Evolutionary conservation across 352 stramenopile genomes (phyloP).

Genomic region (Phytopythium sindhum): DNA sequence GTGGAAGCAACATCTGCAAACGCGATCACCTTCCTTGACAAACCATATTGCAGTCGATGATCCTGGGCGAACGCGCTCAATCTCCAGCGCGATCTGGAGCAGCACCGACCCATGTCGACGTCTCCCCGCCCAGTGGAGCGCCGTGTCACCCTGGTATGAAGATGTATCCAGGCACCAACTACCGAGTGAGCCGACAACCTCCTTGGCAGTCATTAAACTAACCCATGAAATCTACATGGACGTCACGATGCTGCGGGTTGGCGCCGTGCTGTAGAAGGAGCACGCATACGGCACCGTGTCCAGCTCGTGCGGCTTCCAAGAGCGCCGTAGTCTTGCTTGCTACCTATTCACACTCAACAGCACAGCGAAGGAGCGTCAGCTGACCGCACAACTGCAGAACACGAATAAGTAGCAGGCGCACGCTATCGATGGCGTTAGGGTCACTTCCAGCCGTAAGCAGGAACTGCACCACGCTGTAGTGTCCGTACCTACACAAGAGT

Average conservation of each 20-base stretch:
- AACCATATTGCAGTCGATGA: conserved; percentile 37
- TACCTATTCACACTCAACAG: conserved; percentile 17
- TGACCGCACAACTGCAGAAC: background rate
- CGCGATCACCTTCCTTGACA: conserved; percentile 33
- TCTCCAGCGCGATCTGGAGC: conserved; percentile 36
- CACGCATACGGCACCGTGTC: conserved; percentile 41
- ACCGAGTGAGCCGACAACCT: background rate
- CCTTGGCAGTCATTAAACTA: background rate
- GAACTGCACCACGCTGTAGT: conserved; percentile 27
- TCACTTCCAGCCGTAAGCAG: conserved; percentile 41
- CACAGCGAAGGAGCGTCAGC: background rate
- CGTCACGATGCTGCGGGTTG: conserved; percentile 35
- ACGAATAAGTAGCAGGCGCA: conserved; percentile 10
- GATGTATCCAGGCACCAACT: background rate
- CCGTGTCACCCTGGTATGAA: conserved; percentile 49
- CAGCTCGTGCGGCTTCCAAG: conserved; percentile 55
- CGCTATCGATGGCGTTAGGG: conserved; percentile 54
- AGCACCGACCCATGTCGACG: conserved; percentile 49
- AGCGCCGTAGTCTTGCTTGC: conserved; percentile 51
- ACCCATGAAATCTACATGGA: conserved; percentile 22
- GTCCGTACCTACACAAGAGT: conserved; percentile 24
- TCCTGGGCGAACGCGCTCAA: conserved; percentile 24
- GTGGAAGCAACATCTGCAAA: background rate
- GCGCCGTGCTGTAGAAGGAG: conserved; percentile 47
- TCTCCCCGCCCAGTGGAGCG: conserved; percentile 66